Evolutionary conservation across 495 filamentous ascomycete species (phyloP), one percentile per base, ranked within the genome.

Genomic region (Terfezia claveryi): DNA sequence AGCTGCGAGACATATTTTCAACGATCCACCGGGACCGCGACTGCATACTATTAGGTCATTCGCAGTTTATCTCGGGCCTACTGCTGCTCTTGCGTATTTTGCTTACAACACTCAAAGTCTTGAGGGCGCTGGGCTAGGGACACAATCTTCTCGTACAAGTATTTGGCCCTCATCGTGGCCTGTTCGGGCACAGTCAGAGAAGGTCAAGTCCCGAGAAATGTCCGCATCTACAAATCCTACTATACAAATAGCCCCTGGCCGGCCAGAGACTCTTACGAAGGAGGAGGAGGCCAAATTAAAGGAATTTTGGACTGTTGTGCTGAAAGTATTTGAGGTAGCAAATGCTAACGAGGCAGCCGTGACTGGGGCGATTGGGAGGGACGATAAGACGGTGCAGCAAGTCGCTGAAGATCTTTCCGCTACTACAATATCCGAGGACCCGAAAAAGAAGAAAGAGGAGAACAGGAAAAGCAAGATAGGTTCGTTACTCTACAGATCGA

Each of bases 251-350:
- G 4, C 79, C 20, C 80, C 83, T 27, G 91, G 91, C 53, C 79
- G 87, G 56, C 81, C 88, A 41, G 87, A 84, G 57, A 93, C 80
- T 64, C 77, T 98, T 52, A 95, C 91, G 17, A 66, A 77, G 8
- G 88, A 94, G 59, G 80, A 98, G 67, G 85, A 94, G 60, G 79
- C 74, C 59, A 95, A 92, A 68, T 71, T 98, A 52, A 81, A 80
- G 64, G 83, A 89, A 65, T 75, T 96, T 62, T 98, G 91, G 91
- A 66, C 75, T 9, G 71, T 79, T 51, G 73, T 82, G 23, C 73
- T 95, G 56, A 80, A 81, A 51, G 76, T 94, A 51, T 94, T 88
- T 66, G 85, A 82, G 41, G 78, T 93, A 17, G 62, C 65, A 36
- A 56, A 67, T 51, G 64, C 66, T 37, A 62, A 53, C 16, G 60